These are phyloP conservation scores for Hypericum androsaemum DNA, from an alignment of 345 rosid genomes.

Conservation along the genomic window DNA sequence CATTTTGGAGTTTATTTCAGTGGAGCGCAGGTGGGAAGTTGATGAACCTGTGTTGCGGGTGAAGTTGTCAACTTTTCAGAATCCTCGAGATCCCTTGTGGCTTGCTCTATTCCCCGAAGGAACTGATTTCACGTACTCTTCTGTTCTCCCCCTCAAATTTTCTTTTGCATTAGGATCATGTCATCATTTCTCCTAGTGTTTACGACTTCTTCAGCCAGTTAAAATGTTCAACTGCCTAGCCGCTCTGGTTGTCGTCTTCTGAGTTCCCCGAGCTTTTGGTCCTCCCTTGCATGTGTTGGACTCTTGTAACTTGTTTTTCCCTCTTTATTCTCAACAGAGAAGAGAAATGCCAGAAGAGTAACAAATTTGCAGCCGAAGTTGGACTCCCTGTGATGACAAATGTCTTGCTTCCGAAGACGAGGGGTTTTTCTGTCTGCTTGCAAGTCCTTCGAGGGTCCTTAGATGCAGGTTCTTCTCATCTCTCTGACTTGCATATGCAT, in stretches of 20 bases:
- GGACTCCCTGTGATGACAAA: slow-evolving; percentile 65
- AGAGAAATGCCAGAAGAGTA: slow-evolving; percentile 54
- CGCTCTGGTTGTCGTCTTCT: background rate
- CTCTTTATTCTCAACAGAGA: slow-evolving; percentile 36
- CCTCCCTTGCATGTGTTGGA: background rate
- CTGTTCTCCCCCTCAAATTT: slow-evolving; percentile 12
- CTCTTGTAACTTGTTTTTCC: slow-evolving; percentile 1
- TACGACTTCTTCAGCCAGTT: background rate
- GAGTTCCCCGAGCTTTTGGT: background rate
- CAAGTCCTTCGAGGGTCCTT: slow-evolving; percentile 46
- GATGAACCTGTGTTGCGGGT: slow-evolving; percentile 52
- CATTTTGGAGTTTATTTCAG: slow-evolving; percentile 69
- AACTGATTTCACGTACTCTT: slow-evolving; percentile 67
- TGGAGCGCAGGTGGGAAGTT: slow-evolving; percentile 74
- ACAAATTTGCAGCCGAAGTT: slow-evolving; percentile 52
- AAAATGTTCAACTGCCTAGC: background rate
- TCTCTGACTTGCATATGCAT: too few relatives aligned
- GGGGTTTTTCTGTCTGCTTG: slow-evolving; percentile 58
- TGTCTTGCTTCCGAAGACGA: slow-evolving; percentile 68
- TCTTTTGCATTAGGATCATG: slow-evolving; percentile 5
- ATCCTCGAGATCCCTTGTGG: slow-evolving; percentile 72
- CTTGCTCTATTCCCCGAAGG: slow-evolving; percentile 89
- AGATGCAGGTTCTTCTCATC: slow-evolving; percentile 54
- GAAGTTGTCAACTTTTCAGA: slow-evolving; percentile 53
- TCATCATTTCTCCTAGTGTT: background rate